phyloP scores from a whole-genome alignment of 129 eudicot genomes.

The Saposhnikovia divaricata region DNA sequence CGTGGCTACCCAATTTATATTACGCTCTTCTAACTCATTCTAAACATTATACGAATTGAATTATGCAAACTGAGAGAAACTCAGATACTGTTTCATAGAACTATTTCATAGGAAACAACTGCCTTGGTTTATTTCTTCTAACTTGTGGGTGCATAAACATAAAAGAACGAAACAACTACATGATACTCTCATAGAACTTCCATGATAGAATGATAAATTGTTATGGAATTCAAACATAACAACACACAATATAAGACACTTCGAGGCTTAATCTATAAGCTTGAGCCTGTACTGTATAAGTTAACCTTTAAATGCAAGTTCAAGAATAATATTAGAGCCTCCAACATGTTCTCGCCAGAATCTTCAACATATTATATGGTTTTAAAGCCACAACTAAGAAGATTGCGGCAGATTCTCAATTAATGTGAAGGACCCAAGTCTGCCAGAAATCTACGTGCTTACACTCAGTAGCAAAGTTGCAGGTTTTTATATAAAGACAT shows the following conservation, averaged over 20 bases:
- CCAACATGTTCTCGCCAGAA: neutral
- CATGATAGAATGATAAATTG: neutral
- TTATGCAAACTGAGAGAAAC: neutral
- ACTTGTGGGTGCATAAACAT: neutral
- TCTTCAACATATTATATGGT: too few species aligned
- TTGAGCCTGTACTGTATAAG: neutral
- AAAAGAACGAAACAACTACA: neutral
- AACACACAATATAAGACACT: neutral
- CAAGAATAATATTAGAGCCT: neutral
- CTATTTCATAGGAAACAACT: neutral
- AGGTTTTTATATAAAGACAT: neutral
- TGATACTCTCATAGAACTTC: neutral
- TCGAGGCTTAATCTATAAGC: neutral
- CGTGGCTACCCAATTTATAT: neutral
- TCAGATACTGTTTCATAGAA: neutral
- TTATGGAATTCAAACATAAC: neutral
- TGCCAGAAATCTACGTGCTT: neutral
- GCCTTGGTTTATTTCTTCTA: neutral
- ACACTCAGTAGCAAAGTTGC: neutral
- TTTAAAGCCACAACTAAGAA: neutral
- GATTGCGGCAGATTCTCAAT: neutral
- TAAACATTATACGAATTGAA: neutral
- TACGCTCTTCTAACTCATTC: neutral
- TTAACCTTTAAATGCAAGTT: neutral
- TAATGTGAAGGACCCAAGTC: neutral